Evolutionary conservation across 306 rosid species (phyloP).

Genomic region (Trifolium subterraneum): DNA sequence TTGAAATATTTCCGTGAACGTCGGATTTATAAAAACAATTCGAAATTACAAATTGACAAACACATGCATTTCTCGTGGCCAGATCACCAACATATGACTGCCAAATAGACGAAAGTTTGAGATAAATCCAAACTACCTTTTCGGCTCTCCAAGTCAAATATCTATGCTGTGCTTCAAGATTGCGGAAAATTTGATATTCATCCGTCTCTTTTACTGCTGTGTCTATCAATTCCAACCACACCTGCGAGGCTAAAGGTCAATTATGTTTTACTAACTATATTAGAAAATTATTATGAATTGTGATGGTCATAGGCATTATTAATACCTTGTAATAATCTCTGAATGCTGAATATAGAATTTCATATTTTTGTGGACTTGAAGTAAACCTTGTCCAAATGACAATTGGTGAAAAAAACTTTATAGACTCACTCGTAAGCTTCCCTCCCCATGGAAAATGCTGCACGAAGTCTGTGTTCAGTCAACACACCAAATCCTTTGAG

Average conservation of each 20-base stretch:
- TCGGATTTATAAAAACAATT: background rate
- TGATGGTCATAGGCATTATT: slow-evolving; percentile 13
- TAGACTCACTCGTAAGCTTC: slow-evolving; percentile 87
- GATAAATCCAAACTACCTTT: slow-evolving; percentile 60
- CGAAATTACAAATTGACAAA: background rate
- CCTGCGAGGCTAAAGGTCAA: slow-evolving; percentile 49
- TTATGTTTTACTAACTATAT: slow-evolving; percentile 16
- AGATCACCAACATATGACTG: slow-evolving; percentile 31
- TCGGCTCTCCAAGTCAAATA: slow-evolving; percentile 84
- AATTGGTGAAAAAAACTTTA: slow-evolving; percentile 87
- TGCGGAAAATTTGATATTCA: slow-evolving; percentile 51
- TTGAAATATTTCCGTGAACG: slow-evolving; percentile 38
- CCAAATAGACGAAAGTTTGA: background rate
- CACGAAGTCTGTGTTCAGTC: slow-evolving; percentile 72
- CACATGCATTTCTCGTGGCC: background rate
- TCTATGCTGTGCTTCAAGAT: slow-evolving; percentile 84
- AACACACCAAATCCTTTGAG: slow-evolving; percentile 48
- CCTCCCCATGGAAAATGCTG: slow-evolving; percentile 99
- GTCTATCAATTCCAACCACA: slow-evolving; percentile 70
- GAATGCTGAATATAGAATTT: slow-evolving; percentile 73
- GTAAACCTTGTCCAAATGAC: slow-evolving; percentile 93
- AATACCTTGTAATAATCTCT: slow-evolving; percentile 94
- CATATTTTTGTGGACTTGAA: slow-evolving; percentile 61
- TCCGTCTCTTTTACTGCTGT: slow-evolving; percentile 60
- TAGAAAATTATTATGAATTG: background rate